Evolutionary conservation across 176 grass and related monocot species (phyloP), one percentile per base, ranked within the genome.

Genomic region (Typha latifolia): DNA sequence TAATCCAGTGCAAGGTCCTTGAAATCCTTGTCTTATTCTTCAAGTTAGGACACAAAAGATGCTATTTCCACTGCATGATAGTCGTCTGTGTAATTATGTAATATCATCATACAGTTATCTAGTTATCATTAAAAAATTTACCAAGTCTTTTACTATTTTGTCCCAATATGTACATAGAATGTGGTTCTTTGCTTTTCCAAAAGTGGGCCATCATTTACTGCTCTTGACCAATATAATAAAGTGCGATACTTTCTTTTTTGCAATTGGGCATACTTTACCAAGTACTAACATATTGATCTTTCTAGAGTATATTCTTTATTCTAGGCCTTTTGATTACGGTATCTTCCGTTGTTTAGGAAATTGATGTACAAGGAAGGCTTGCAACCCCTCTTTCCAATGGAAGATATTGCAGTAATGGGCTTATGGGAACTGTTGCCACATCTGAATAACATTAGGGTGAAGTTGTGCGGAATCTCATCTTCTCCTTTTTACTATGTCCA

Each of bases 371-470:
- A 84, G 69, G 79, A 81, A 89, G 93, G 93, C 22, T 57, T 97
- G 74, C 52, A 80, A 67, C 81, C 82, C 23, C 51, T 92, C 76
- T 97, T 97, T 78, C 81, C 93, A 21, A 91, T 97, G 88, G 93
- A 97, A 86, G 85, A 97, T 43, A 82, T 97, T 74, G 64, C 93
- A 49, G 77, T 97, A 68, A 97, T 97, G 93, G 93, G 93, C 22
- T 72, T 97, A 77, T 92, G 93, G 93, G 93, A 97, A 77, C 49
- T 91, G 47, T 61, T 97, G 51, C 85, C 93, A 8, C 93, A 97
- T 78, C 57, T 97, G 74, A 69, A 70, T 76, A 86, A 74, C 14
- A 21, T 97, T 75, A 97, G 80, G 93, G 93, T 97, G 77, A 34
- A 62, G 10, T 31, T 69, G 29, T 62, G 32, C 32, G 62, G n/a